A percentile compares a stretch with the other conserved stretches of the same genome.
phyloP scores from a whole-genome alignment of 129 eudicot species.

The Tanacetum coccineum region DNA sequence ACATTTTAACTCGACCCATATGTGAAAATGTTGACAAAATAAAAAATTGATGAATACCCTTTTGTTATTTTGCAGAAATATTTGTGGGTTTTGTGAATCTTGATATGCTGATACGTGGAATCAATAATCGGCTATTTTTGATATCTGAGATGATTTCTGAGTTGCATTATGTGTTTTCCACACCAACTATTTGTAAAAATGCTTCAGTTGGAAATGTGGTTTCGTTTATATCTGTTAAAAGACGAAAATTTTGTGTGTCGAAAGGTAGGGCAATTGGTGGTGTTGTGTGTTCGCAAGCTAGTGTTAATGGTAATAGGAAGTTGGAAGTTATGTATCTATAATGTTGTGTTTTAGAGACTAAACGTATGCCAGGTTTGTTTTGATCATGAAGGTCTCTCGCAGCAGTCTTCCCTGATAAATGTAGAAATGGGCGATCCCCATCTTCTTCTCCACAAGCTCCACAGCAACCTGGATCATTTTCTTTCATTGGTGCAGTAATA shows the following conservation, averaged over 20 bases:
- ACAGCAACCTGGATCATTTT: slow-evolving; percentile 46
- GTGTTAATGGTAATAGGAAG: too few relatives aligned
- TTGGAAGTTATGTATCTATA: slow-evolving; percentile 7
- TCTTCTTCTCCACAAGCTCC: slow-evolving; percentile 55
- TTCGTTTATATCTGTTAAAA: slow-evolving; percentile 16
- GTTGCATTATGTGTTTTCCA: slow-evolving; percentile 24
- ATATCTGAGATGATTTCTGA: slow-evolving; percentile 43
- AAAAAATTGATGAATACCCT: slow-evolving; percentile 6
- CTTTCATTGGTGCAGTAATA: slow-evolving; percentile 38
- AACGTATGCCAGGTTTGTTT: slow-evolving; percentile 67
- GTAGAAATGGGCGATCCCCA: slow-evolving; percentile 61
- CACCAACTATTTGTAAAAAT: slow-evolving; percentile 35
- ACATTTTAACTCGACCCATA: slow-evolving; percentile 9
- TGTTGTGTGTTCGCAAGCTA: too few relatives aligned
- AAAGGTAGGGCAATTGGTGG: too few relatives aligned
- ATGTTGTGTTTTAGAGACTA: slow-evolving; percentile 46
- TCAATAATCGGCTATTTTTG: slow-evolving; percentile 30
- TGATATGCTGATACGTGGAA: slow-evolving; percentile 43
- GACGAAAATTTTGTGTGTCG: slow-evolving; percentile 32
- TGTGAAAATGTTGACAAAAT: not conserved
- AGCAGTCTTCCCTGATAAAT: slow-evolving; percentile 62
- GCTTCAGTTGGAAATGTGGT: slow-evolving; percentile 6
- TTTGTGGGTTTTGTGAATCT: slow-evolving; percentile 25
- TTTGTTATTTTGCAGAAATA: too few relatives aligned
- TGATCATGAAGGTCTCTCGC: slow-evolving; percentile 68